These are phyloP conservation scores for Calonectria pauciramosa DNA, from an alignment of 2,329 filamentous ascomycete genomes.

Conservation along the genomic window DNA sequence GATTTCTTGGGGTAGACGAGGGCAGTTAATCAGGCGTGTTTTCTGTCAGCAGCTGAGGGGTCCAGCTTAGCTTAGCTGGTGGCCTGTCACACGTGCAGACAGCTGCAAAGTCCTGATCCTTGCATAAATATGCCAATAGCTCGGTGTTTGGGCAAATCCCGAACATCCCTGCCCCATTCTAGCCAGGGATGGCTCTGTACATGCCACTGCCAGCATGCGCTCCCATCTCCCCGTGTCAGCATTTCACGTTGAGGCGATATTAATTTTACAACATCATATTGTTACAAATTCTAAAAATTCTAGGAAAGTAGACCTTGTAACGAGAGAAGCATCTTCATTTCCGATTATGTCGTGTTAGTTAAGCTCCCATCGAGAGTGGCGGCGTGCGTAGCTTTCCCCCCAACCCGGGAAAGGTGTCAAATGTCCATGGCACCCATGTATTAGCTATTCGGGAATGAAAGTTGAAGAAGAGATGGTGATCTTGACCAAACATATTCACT, in stretches of 20 bases:
- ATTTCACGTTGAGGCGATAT: not conserved
- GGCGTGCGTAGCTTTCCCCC: not conserved
- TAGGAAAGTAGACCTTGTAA: not conserved
- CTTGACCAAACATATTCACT: not conserved
- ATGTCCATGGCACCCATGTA: not conserved
- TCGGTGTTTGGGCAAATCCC: not conserved
- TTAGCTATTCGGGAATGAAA: not conserved
- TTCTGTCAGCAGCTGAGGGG: not conserved
- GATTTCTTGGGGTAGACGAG: not conserved
- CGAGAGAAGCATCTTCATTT: not conserved
- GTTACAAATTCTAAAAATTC: not conserved
- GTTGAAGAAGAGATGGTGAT: not conserved
- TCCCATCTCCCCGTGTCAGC: not conserved
- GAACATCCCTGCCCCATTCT: not conserved
- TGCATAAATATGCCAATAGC: not conserved
- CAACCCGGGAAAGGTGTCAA: not conserved
- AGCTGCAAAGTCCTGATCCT: not conserved
- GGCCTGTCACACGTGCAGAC: not conserved
- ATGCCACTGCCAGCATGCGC: not conserved
- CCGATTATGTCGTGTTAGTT: not conserved
- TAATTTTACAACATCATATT: not conserved
- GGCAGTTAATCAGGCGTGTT: not conserved
- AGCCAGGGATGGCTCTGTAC: not conserved
- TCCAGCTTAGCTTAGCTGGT: not conserved
- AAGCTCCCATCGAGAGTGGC: not conserved